Conservation (phyloP, 345 rosid species). For the Syzygium aromaticum region DNA sequence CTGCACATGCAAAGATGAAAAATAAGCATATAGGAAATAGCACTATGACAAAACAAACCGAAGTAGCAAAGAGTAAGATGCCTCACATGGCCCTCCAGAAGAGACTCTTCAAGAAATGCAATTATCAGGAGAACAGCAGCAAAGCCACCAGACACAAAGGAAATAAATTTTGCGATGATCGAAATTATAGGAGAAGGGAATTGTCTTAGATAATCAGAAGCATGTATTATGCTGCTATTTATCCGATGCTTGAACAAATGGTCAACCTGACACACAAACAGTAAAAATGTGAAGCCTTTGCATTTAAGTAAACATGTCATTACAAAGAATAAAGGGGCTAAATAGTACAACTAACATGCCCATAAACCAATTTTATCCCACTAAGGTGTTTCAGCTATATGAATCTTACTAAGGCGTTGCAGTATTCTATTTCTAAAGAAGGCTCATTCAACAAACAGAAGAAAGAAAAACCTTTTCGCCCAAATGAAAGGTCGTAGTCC, state of each 20-base stretch:
- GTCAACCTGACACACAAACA: constrained; percentile 54
- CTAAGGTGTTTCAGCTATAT: not conserved
- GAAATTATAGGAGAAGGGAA: constrained; percentile 92
- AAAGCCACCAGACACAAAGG: constrained; percentile 96
- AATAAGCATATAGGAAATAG: not conserved
- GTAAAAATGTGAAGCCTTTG: not conserved
- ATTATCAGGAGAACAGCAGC: constrained; percentile 93
- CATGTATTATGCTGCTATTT: constrained; percentile 71
- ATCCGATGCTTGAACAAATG: constrained; percentile 98
- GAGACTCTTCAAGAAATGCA: constrained; percentile 96
- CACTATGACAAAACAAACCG: not conserved
- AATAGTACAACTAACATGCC: not conserved
- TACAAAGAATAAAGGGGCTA: not conserved
- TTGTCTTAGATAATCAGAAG: constrained; percentile 85
- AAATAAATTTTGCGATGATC: constrained; percentile 81
- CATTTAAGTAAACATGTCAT: not conserved
- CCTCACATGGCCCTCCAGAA: constrained; percentile 95
- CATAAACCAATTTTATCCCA: not conserved
- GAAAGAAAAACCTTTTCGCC: not conserved
- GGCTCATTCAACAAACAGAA: not conserved
- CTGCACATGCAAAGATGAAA: constrained; percentile 24
- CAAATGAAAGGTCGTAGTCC: not conserved
- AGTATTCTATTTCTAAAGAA: not conserved
- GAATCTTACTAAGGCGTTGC: not conserved
- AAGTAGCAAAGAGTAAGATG: not conserved